phyloP scores from a whole-genome alignment of 345 rosid species.

The Physaria fendleri region DNA sequence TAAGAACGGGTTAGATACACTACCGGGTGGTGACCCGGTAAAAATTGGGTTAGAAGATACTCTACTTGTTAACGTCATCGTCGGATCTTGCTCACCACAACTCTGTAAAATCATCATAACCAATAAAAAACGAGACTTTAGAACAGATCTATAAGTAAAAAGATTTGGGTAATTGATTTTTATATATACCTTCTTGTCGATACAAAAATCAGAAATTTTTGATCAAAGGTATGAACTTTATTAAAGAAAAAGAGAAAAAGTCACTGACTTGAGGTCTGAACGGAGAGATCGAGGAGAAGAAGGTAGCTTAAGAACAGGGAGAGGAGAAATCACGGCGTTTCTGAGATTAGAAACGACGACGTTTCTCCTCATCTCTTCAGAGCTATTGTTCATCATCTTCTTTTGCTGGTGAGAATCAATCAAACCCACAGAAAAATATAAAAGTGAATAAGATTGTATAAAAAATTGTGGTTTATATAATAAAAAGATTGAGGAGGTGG shows the following conservation, averaged over 20 bases:
- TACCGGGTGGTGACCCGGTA: too few relatives aligned
- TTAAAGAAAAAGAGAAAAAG: not conserved
- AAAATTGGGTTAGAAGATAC: too few relatives aligned
- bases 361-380: slow-evolving; percentile 44
- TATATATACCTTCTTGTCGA: too few relatives aligned
- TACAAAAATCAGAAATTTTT: not conserved
- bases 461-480: not conserved
- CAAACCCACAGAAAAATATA: not conserved
- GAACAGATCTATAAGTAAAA: not conserved
- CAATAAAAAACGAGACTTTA: not conserved
- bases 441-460: not conserved
- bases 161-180: not conserved
- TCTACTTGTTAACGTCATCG: not conserved
- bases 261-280: slow-evolving; percentile 47
- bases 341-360: slow-evolving; percentile 31
- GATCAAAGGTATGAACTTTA: not conserved
- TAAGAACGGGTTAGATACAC: too few relatives aligned
- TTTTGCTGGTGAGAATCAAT: not conserved
- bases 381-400: slow-evolving; percentile 71
- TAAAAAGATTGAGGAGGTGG: slow-evolving; percentile 22
- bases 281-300: slow-evolving; percentile 46
- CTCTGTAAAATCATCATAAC: slow-evolving; percentile 34
- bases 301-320: slow-evolving; percentile 35
- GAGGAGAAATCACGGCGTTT: slow-evolving; percentile 58
- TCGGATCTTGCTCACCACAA: slow-evolving; percentile 40